A percentile compares a stretch with the other conserved stretches of the same genome.
phyloP scores from a whole-genome alignment of 176 grass and related monocot species.

The Alopecurus myosuroides region DNA sequence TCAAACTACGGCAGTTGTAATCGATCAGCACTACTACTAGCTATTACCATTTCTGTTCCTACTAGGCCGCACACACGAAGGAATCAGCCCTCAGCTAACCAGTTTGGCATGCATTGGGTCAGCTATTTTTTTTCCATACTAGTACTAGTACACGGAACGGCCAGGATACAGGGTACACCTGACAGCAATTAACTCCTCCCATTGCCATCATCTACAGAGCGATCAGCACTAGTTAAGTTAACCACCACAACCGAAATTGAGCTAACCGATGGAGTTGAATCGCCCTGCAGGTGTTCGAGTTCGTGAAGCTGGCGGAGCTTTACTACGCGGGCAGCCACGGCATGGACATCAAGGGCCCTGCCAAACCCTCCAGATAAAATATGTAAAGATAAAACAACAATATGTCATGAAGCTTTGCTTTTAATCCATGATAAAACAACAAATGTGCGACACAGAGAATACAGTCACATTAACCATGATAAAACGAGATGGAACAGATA shows the following conservation, averaged over 20 bases:
- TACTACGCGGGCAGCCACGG: slow-evolving; percentile 97
- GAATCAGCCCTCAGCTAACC: too few species aligned
- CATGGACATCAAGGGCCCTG: slow-evolving; percentile 89
- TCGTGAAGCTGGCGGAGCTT: slow-evolving; percentile 72
- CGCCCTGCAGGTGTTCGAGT: slow-evolving; percentile 51
- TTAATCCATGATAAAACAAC: too few species aligned
- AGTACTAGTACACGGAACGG: too few species aligned
- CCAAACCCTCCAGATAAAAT: slow-evolving; percentile 23
- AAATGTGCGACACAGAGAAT: background rate
- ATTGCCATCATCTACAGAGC: background rate
- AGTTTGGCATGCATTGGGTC: too few species aligned
- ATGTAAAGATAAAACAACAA: too few species aligned
- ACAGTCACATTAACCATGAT: background rate
- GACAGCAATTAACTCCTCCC: background rate
- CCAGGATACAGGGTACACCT: too few species aligned
- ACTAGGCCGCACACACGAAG: too few species aligned
- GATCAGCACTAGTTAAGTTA: background rate
- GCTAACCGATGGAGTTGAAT: background rate
- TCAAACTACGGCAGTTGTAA: too few species aligned
- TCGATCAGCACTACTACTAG: too few species aligned
- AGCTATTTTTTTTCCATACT: too few species aligned
- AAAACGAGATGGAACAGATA: background rate
- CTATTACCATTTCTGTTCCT: too few species aligned
- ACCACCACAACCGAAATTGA: background rate
- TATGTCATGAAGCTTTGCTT: too few species aligned